Evolutionary conservation across 805 yeast genomes (phyloP).

Genomic region (Wickerhamomyces bovis): DNA sequence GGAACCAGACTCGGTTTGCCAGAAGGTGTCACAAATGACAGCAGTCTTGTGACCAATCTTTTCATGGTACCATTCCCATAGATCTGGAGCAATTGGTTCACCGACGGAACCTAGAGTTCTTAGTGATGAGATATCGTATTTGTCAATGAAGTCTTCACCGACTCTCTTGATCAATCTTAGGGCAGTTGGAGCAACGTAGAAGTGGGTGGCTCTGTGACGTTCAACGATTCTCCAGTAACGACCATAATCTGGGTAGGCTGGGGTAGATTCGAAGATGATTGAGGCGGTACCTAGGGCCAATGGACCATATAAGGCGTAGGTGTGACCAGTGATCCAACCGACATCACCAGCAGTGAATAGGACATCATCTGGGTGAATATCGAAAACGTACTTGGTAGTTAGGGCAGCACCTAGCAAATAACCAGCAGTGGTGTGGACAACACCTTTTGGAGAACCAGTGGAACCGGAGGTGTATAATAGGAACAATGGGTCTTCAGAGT

Average conservation of each 20-base stretch:
- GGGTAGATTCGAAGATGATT: slow-evolving; percentile 94
- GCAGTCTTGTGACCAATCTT: slow-evolving; percentile 85
- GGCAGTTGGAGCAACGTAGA: slow-evolving; percentile 98
- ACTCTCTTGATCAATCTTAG: slow-evolving; percentile 85
- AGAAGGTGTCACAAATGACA: slow-evolving; percentile 92
- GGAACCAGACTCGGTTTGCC: slow-evolving; percentile 99
- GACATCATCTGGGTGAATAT: slow-evolving; percentile 81
- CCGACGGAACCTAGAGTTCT: slow-evolving; percentile 96
- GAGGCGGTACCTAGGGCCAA: slow-evolving; percentile 83
- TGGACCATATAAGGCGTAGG: slow-evolving; percentile 94
- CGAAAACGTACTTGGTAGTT: slow-evolving; percentile 90
- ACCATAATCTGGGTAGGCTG: slow-evolving; percentile 92
- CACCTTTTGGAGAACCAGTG: slow-evolving; percentile 98
- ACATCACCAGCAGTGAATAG: slow-evolving; percentile 97
- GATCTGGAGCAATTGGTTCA: slow-evolving; percentile 96
- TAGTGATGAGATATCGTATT: slow-evolving; percentile 77
- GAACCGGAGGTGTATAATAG: slow-evolving; percentile 96
- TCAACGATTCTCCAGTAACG: slow-evolving; percentile 97
- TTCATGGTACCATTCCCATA: slow-evolving; percentile 98
- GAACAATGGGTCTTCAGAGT: slow-evolving; percentile 92
- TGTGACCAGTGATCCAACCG: slow-evolving; percentile 99
- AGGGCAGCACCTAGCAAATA: slow-evolving; percentile 88
- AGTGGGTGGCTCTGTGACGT: slow-evolving; percentile 85
- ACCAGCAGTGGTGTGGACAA: slow-evolving; percentile 92
- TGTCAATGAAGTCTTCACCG: slow-evolving; percentile 76